These are phyloP conservation scores for Podochytrium sp. DNA, from an alignment of 192 early-diverging fungal genomes.

Conservation along the genomic window DNA sequence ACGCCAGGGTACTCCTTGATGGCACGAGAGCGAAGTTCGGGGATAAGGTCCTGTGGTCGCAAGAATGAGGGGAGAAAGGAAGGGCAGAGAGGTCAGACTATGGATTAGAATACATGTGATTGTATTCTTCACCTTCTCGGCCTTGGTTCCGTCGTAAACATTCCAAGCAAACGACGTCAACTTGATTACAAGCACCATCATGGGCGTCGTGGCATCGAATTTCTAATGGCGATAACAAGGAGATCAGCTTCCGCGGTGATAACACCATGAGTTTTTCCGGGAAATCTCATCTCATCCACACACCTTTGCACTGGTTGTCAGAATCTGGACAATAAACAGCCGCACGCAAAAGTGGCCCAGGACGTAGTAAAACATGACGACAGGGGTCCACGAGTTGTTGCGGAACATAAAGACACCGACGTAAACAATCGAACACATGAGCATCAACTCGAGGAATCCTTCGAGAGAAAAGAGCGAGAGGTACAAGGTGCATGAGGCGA, in stretches of 20 bases:
- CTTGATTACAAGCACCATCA: constrained; percentile 96
- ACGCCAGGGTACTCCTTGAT: constrained; percentile 67
- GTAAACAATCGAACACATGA: constrained; percentile 33
- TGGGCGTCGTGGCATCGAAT: constrained; percentile 86
- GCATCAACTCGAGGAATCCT: constrained; percentile 42
- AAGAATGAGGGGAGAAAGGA: too few relatives aligned
- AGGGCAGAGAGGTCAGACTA: too few relatives aligned
- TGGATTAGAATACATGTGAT: too few relatives aligned
- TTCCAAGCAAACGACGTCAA: constrained; percentile 86
- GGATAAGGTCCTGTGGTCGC: constrained; percentile 58
- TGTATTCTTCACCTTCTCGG: constrained; percentile 29
- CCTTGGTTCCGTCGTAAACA: constrained; percentile 74
- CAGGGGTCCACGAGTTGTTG: constrained; percentile 31
- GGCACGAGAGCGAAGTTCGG: constrained; percentile 69
- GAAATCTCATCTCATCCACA: too few relatives aligned
- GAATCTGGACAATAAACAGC: constrained; percentile 9
- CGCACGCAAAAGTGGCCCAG: constrained; percentile 42
- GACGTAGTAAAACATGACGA: constrained; percentile 36
- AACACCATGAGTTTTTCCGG: background rate
- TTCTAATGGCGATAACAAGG: constrained; percentile 42
- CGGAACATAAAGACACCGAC: background rate
- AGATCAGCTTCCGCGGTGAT: background rate
- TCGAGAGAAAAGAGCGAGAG: constrained; percentile 37
- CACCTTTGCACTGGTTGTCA: background rate
- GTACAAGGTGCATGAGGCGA: constrained; percentile 36